Conservation (phyloP, 1,284 basidiomycete genomes). For the Exsudoporus floridanus region DNA sequence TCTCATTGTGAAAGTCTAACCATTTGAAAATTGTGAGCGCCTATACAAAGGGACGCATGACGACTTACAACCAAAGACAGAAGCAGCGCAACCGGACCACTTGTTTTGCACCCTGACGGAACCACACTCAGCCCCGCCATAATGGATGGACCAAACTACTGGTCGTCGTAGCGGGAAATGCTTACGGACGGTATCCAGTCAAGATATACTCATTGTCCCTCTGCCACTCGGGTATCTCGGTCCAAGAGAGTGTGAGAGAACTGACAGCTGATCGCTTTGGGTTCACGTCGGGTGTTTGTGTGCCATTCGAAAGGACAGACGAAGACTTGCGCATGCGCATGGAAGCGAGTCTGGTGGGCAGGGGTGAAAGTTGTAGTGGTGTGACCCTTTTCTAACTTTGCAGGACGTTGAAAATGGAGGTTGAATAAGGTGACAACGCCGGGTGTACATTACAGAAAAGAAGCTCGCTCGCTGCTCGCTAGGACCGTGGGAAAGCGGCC, state of each 20-base stretch:
- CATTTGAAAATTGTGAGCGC: constrained; percentile 16
- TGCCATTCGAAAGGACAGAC: constrained; percentile 11
- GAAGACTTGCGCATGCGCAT: constrained; percentile 22
- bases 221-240: constrained; percentile 67
- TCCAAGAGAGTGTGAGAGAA: constrained; percentile 51
- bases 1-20: constrained; percentile 83
- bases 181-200: constrained; percentile 70
- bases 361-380: background rate
- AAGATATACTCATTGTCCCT: constrained; percentile 76
- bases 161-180: constrained; percentile 1
- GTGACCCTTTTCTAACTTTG: background rate
- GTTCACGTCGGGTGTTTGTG: background rate
- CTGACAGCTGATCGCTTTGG: constrained; percentile 2
- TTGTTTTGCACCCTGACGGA: constrained; percentile 55
- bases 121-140: constrained; percentile 4
- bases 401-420: constrained; percentile 9
- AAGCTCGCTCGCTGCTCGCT: background rate
- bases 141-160: constrained; percentile 10
- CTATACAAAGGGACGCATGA: constrained; percentile 11
- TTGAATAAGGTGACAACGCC: background rate
- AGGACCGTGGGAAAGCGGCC: constrained; percentile 17
- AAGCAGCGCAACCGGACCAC: constrained; percentile 65
- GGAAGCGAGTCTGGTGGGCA: background rate
- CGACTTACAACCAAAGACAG: constrained; percentile 71
- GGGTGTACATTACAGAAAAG: background rate